These are phyloP conservation scores for Cystobasidium pallidum DNA, from an alignment of 1,284 basidiomycete species.

Conservation along the genomic window DNA sequence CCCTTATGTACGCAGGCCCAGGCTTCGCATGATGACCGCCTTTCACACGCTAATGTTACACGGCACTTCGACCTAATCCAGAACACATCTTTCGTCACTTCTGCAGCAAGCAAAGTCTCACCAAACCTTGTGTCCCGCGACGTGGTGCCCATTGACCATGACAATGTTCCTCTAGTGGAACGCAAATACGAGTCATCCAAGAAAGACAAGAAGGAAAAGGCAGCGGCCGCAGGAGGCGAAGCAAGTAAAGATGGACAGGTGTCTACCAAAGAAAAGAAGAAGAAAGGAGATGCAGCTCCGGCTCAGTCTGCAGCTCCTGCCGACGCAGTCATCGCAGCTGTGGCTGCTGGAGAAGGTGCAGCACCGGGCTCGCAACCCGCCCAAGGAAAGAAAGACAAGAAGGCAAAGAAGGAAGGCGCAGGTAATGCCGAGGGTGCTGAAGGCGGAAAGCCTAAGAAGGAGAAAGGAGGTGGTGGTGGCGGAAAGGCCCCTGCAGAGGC, in stretches of 20 bases:
- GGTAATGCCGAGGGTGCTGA: constrained; percentile 50
- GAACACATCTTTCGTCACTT: constrained; percentile 65
- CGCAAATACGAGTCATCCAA: constrained; percentile 54
- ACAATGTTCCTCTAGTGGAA: constrained; percentile 65
- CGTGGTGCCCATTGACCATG: constrained; percentile 70
- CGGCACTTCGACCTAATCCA: constrained; percentile 95
- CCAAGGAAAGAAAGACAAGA: constrained; percentile 56
- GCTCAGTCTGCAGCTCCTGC: constrained; percentile 22
- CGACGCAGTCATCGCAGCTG: constrained; percentile 13
- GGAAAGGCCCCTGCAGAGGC: constrained; percentile 53
- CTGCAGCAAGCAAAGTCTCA: constrained; percentile 58
- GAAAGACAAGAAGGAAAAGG: constrained; percentile 49
- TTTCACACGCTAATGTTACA: constrained; percentile 72
- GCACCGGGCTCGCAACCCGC: constrained; percentile 19
- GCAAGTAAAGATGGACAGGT: constrained; percentile 57
- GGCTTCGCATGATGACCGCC: constrained; percentile 45
- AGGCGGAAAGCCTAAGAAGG: constrained; percentile 55
- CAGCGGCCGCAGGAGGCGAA: constrained; percentile 48
- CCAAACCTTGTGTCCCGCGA: constrained; percentile 55
- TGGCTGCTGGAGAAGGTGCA: constrained; percentile 30
- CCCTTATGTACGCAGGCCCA: constrained; percentile 26
- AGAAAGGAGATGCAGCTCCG: constrained; percentile 25
- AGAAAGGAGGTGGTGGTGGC: constrained; percentile 58
- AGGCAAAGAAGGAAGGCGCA: constrained; percentile 56
- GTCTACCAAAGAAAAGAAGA: constrained; percentile 58